Evolutionary conservation across 2,329 filamentous ascomycete genomes (phyloP), one percentile per base, ranked within the genome.

Genomic region (Neopestalotiopsis rosae): DNA sequence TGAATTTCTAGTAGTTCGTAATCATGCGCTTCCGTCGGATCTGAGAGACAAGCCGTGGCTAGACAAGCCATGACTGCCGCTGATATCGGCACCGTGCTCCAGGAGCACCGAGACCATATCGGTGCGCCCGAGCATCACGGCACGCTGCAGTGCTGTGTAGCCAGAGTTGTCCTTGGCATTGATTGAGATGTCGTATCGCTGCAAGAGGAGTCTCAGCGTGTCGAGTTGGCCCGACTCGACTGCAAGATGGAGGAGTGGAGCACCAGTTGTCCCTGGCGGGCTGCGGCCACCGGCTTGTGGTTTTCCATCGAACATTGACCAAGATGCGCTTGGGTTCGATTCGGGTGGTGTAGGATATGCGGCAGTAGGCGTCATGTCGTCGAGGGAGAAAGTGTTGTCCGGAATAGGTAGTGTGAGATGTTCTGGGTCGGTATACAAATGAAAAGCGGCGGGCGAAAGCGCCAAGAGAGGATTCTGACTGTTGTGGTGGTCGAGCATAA

Each of bases 101-200:
- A 79, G 72, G 5, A 79, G 73, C 68, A 78, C 70, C 24, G 75
- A 73, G 5, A 76, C 77, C 75, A 79, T 77, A 66, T 79, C 77
- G 13, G 76, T 76, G 38, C 77, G 74, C 10, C 77, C 77, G 38
- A 70, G 67, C 72, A 76, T 76, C 56, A 78, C 76, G 28, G 77
- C 77, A 9, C 75, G 73, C 70, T 79, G 77, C 3, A 79, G 72
- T n/a, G 77, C 73, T 7, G 76, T 78, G 66, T 78, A 78, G 38
- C 77, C 77, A 14, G 73, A 66, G 42, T 68, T 73, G 59, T 79
- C 76, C 17, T 74, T 74, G 17, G 74, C 73, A 61, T 78, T 76
- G 68, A 79, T 67, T 67, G 77, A 75, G 52, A 77, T 74, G 42
- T 78, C 76, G 64, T 72, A 72, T 42, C 76, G 75, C 63, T 73